phyloP scores from a whole-genome alignment of 2,329 filamentous ascomycete species.

The Pseudomassariella vexata region DNA sequence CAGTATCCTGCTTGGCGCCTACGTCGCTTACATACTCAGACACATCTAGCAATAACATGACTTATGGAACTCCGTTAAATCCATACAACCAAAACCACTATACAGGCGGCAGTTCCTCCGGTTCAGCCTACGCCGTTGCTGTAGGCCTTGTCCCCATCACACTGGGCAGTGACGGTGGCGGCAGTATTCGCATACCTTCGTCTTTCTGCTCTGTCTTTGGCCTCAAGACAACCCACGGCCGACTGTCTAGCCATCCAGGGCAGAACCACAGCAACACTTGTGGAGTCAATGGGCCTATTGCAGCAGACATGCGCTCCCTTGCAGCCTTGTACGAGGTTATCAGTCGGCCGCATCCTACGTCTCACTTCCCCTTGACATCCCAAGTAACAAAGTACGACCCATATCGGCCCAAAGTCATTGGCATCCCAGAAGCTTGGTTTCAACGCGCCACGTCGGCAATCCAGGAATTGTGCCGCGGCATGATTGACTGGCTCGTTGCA shows the following conservation, averaged over 20 bases:
- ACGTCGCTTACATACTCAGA: constrained; percentile 45
- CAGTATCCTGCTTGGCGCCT: constrained; percentile 14
- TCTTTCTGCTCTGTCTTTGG: constrained; percentile 70
- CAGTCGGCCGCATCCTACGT: constrained; percentile 54
- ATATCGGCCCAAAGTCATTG: constrained; percentile 44
- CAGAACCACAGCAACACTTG: constrained; percentile 54
- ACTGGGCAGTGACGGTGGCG: constrained; percentile 68
- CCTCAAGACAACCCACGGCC: constrained; percentile 64
- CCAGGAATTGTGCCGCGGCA: constrained; percentile 32
- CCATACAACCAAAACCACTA: constrained; percentile 71
- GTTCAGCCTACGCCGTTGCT: constrained; percentile 64
- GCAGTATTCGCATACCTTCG: constrained; percentile 67
- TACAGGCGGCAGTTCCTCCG: constrained; percentile 70
- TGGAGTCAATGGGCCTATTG: constrained; percentile 62
- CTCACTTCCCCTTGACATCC: constrained; percentile 41
- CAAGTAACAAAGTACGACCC: constrained; percentile 19
- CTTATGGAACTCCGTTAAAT: constrained; percentile 68
- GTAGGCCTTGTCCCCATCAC: constrained; percentile 66
- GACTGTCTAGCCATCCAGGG: constrained; percentile 57
- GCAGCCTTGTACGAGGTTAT: constrained; percentile 60
- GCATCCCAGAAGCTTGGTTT: constrained; percentile 62
- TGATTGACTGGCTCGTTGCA: constrained; percentile 47
- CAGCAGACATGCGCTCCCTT: constrained; percentile 60
- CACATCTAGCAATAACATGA: constrained; percentile 72
- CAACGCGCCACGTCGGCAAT: constrained; percentile 34